These are phyloP conservation scores for Ilex aquifolium DNA, from an alignment of 257 asterid genomes.

Conservation along the genomic window DNA sequence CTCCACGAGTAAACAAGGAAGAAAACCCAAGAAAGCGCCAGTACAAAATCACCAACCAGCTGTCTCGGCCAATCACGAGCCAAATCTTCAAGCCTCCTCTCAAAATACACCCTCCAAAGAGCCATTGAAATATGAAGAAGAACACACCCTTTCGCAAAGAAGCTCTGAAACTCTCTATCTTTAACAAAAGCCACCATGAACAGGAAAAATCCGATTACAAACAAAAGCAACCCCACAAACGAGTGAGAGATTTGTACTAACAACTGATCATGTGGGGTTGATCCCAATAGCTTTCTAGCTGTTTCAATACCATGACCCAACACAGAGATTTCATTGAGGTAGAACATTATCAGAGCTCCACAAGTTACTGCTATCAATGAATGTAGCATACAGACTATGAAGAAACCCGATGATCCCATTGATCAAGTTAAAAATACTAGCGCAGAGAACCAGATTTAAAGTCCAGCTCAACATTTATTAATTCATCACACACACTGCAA, in stretches of 20 bases:
- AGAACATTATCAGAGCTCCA: constrained; percentile 61
- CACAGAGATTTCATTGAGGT: constrained; percentile 41
- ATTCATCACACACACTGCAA: not conserved
- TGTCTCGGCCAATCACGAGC: constrained; percentile 66
- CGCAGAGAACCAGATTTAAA: not conserved
- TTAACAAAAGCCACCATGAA: constrained; percentile 68
- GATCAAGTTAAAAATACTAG: not conserved
- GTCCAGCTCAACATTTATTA: not conserved
- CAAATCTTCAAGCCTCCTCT: constrained; percentile 62
- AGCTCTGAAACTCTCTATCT: constrained; percentile 58
- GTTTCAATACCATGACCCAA: constrained; percentile 55
- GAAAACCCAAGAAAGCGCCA: constrained; percentile 66
- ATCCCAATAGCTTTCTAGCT: constrained; percentile 52
- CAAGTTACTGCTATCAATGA: constrained; percentile 38
- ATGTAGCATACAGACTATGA: constrained; percentile 44
- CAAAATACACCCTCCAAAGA: constrained; percentile 59
- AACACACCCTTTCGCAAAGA: constrained; percentile 56
- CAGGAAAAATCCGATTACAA: constrained; percentile 44
- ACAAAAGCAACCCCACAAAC: constrained; percentile 55
- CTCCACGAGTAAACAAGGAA: constrained; percentile 60
- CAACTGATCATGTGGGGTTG: constrained; percentile 54
- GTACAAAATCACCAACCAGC: constrained; percentile 51
- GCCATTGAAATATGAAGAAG: constrained; percentile 51
- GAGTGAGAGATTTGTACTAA: constrained; percentile 50
- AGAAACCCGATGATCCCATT: constrained; percentile 53